Base-by-base conservation (phyloP, 495 filamentous ascomycete genomes). In the Penicillium cosmopolitanum region DNA sequence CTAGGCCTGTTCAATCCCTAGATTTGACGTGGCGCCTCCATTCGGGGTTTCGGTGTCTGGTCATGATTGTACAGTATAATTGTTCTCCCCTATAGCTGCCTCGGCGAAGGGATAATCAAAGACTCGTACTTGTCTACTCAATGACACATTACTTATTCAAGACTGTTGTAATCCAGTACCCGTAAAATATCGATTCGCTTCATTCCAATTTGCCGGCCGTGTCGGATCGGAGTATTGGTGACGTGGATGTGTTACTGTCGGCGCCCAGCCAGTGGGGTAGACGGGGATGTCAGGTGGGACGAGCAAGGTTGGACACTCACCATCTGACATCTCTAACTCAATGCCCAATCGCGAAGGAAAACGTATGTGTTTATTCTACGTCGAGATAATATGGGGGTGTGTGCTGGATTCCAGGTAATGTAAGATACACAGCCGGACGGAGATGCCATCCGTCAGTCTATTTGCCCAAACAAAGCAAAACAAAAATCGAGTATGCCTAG, bases 21-120 rank as follows among this genome's bases (percentile, higher is more conserved):
- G 55, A 66, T 57, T 52, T 53, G 59, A 43, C 51, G 52, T 51
- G 42, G 46, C 57, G 50, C 44, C 57, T 53, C n/a, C 53, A 53
- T 43, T 54, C 44, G 57, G 57, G 50, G 55, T 47, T 33, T 28
- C 51, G 58, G 55, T 58, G 55, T 65, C 55, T 62, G 61, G 46
- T 56, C 44, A 23, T 62, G 63, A 60, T 46, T 69, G 65, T 66
- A 68, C 57, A 53, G 61, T 71, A 71, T 50, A 59, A 51, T 66
- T 46, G 36, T 50, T 56, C 51, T 54, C 46, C 53, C 50, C 21
- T 53, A 62, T 64, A 64, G 60, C 59, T 54, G 52, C 38, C 55
- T 55, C 44, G 59, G 60, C 59, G 60, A 61, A 59, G 60, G 57
- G 50, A 59, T 62, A 62, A 65, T 64, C 38, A 66, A 66, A 60